These are phyloP conservation scores for Pseudogymnoascus sp. DNA, from an alignment of 2,329 filamentous ascomycete genomes.

Conservation along the genomic window DNA sequence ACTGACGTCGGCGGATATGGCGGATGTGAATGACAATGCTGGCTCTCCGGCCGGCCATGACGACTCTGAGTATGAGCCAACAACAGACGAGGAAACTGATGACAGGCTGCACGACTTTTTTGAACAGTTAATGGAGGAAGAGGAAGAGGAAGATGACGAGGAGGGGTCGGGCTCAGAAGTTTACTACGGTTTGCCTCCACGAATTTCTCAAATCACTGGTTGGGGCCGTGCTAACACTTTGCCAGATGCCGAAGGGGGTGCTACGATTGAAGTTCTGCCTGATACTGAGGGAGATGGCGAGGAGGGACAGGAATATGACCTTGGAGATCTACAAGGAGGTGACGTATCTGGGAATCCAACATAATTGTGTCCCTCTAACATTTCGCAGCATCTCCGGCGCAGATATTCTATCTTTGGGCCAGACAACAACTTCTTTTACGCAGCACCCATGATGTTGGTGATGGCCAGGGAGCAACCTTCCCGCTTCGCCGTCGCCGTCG, in stretches of 20 bases:
- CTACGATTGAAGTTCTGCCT: conserved; percentile 24
- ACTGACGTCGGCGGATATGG: conserved; percentile 3
- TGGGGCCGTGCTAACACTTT: background rate
- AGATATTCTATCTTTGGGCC: conserved; percentile 13
- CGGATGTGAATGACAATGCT: background rate
- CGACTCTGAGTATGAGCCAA: conserved; percentile 44
- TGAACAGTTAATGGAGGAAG: conserved; percentile 16
- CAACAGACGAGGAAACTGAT: conserved; percentile 31
- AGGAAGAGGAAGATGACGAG: conserved; percentile 23
- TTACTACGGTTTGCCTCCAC: conserved; percentile 4
- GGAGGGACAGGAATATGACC: conserved; percentile 3
- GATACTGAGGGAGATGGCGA: conserved; percentile 7
- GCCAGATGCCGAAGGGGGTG: conserved; percentile 11
- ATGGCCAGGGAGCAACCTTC: conserved; percentile 21
- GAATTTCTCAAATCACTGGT: background rate
- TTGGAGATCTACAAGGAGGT: background rate
- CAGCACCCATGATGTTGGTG: conserved; percentile 17
- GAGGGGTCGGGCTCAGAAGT: background rate
- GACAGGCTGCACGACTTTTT: conserved; percentile 27
- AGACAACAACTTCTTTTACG: conserved; percentile 16
- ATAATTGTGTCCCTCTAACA: background rate
- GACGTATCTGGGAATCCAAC: background rate
- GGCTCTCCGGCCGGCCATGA: conserved; percentile 32
- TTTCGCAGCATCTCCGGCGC: conserved; percentile 16
- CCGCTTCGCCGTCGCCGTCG: conserved; percentile 41